phyloP scores from a whole-genome alignment of 225 moss, liverwort and hornwort genomes.

The Straminergon stramineum region DNA sequence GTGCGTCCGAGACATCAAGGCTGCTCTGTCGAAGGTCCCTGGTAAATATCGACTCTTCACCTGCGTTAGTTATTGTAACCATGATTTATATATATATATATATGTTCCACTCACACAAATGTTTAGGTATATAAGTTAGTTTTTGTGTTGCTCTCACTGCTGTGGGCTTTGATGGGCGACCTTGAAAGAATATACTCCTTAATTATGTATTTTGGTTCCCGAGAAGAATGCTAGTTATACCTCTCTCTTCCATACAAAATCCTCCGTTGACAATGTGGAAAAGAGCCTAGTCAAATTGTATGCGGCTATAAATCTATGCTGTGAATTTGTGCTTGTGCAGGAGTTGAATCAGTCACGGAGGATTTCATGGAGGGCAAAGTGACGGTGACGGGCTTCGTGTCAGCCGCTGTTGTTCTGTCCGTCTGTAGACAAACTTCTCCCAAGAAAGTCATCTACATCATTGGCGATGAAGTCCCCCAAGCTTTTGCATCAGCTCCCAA shows the following conservation, averaged over 20 bases:
- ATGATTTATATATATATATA: not conserved
- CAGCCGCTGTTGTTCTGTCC: conserved; percentile 15
- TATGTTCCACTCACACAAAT: not conserved
- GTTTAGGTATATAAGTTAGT: not conserved
- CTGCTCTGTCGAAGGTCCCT: conserved; percentile 38
- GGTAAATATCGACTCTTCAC: conserved; percentile 13
- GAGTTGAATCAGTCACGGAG: conserved; percentile 27
- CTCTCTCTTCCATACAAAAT: not conserved
- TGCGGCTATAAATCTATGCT: not conserved
- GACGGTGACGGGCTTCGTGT: conserved; percentile 27
- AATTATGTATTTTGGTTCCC: not conserved
- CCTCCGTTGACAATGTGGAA: not conserved
- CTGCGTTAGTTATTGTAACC: not conserved
- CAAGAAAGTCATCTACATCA: conserved; percentile 30
- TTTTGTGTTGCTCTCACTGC: not conserved
- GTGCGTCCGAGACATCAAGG: conserved; percentile 44
- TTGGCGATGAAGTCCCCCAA: conserved; percentile 19
- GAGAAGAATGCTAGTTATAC: not conserved
- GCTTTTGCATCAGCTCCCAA: not conserved
- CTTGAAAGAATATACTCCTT: not conserved
- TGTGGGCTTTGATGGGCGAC: not conserved
- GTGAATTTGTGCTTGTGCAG: not conserved
- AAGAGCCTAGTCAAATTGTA: not conserved
- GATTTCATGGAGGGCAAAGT: conserved; percentile 18
- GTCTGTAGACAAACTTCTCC: conserved; percentile 34